Percentiles rank a stretch among this genome's conserved stretches.
phyloP scores from a whole-genome alignment of 2,329 filamentous ascomycete genomes.

The Thelonectria olida region DNA sequence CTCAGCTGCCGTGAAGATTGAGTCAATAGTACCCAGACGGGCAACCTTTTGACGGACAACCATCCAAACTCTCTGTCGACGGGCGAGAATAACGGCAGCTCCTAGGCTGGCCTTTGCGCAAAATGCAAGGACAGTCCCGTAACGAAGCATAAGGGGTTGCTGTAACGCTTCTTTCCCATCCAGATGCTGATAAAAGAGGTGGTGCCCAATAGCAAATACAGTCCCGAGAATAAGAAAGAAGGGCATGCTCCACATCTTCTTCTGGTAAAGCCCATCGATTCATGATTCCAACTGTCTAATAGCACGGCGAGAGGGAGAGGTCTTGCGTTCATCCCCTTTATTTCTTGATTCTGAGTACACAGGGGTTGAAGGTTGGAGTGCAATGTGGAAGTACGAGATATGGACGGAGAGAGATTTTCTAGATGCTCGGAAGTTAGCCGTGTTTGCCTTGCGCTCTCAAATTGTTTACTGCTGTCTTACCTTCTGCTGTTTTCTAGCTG shows the following conservation, averaged over 20 bases:
- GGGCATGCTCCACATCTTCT: background rate
- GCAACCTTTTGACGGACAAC: constrained; percentile 37
- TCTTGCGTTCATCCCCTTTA: no score
- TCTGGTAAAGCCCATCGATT: background rate
- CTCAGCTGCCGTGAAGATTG: constrained; percentile 3
- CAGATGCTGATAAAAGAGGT: background rate
- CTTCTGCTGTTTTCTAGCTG: no score
- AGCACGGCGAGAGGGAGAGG: background rate
- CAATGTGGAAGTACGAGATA: no score
- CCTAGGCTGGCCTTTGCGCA: constrained; percentile 36
- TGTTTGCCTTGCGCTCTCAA: no score
- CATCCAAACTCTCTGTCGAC: constrained; percentile 36
- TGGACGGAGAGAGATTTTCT: no score
- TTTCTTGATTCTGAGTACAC: no score
- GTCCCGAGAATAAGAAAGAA: background rate
- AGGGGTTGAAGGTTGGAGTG: no score
- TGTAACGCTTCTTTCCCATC: background rate
- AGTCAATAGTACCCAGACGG: constrained; percentile 14
- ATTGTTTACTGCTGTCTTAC: no score
- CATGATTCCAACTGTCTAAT: no score
- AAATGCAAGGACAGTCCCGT: constrained; percentile 29
- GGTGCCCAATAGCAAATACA: background rate
- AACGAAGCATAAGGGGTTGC: constrained; percentile 9
- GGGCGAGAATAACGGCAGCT: constrained; percentile 32
- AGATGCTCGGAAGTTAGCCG: no score